Conservation (phyloP, 1,284 basidiomycete species). For the Ustilago esculenta region DNA sequence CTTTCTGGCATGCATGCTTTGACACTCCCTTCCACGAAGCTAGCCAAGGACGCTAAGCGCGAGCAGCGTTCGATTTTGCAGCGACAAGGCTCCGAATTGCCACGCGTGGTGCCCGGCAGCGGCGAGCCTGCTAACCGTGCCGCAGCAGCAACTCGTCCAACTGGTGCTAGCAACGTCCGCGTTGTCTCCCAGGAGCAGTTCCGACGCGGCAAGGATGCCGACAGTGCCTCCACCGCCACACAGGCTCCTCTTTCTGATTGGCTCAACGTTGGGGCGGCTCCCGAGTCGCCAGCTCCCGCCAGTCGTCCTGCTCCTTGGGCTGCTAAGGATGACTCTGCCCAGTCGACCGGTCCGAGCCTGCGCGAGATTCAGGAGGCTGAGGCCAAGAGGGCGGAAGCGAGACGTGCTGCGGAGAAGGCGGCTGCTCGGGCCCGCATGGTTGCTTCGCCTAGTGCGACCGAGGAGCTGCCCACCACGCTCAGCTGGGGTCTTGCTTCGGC, state of each 20-base stretch:
- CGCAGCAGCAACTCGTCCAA: conserved; percentile 26
- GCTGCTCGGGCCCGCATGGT: conserved; percentile 63
- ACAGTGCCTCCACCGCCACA: conserved; percentile 1
- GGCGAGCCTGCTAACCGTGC: conserved; percentile 26
- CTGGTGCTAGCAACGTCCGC: conserved; percentile 48
- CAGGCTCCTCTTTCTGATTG: conserved; percentile 47
- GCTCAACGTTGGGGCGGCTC: conserved; percentile 32
- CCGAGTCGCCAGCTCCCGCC: conserved; percentile 27
- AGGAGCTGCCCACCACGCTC: conserved; percentile 61
- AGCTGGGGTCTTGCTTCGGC: conserved; percentile 69
- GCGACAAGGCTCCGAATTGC: conserved; percentile 19
- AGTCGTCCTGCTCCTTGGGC: conserved; percentile 63
- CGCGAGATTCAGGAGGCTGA: conserved; percentile 97
- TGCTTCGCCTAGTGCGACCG: conserved; percentile 56
- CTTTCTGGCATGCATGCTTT: conserved; percentile 38
- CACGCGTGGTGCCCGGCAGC: conserved; percentile 12
- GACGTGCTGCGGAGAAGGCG: conserved; percentile 68
- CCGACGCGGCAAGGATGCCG: conserved; percentile 28
- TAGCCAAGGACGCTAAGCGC: conserved; percentile 30
- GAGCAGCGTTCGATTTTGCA: conserved; percentile 31
- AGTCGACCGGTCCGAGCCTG: conserved; percentile 71
- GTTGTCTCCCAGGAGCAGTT: conserved; percentile 58
- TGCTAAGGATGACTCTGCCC: conserved; percentile 42
- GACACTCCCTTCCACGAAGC: conserved; percentile 18
- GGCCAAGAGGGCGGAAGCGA: conserved; percentile 78